Evolutionary conservation across 371 early-diverging fungal genomes (phyloP).

Genomic region (Dichotomocladium elegans): DNA sequence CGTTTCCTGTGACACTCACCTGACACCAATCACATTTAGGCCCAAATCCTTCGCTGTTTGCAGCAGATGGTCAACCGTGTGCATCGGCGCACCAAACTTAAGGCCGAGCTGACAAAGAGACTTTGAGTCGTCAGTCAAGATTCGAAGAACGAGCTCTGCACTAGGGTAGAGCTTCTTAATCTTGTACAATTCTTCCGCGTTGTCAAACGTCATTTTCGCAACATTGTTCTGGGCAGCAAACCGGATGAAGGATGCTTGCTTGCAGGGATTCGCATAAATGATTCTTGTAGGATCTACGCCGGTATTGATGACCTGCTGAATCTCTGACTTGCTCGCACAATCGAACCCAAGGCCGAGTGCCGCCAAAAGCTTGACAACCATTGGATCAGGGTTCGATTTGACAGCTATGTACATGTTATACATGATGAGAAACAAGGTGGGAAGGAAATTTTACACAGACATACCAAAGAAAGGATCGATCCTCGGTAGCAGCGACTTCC

Average conservation of each 20-base stretch:
- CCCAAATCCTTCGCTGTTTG: constrained; percentile 75
- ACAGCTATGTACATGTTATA: constrained; percentile 65
- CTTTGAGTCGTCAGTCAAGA: constrained; percentile 93
- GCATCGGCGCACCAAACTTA: constrained; percentile 93
- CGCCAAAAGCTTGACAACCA: constrained; percentile 81
- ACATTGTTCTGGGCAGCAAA: constrained; percentile 78
- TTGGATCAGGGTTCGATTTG: constrained; percentile 94
- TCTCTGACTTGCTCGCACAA: constrained; percentile 88
- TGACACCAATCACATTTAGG: constrained; percentile 87
- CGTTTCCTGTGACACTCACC: constrained; percentile 14
- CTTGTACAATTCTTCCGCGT: constrained; percentile 94
- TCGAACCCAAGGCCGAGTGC: constrained; percentile 90
- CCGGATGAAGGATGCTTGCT: constrained; percentile 91
- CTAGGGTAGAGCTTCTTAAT: constrained; percentile 77
- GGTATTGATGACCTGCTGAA: constrained; percentile 74
- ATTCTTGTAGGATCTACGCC: constrained; percentile 80
- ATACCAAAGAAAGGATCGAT: constrained; percentile 92
- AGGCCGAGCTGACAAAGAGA: constrained; percentile 90
- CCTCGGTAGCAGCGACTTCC: constrained; percentile 78
- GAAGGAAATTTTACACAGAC: constrained; percentile 4
- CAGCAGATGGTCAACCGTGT: constrained; percentile 66
- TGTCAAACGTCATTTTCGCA: constrained; percentile 96
- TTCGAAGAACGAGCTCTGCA: constrained; percentile 88
- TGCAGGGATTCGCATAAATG: constrained; percentile 98
- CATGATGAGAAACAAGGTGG: neutral